Conservation (phyloP, 148 eudicot genomes). For the Rhododendron henanense region DNA sequence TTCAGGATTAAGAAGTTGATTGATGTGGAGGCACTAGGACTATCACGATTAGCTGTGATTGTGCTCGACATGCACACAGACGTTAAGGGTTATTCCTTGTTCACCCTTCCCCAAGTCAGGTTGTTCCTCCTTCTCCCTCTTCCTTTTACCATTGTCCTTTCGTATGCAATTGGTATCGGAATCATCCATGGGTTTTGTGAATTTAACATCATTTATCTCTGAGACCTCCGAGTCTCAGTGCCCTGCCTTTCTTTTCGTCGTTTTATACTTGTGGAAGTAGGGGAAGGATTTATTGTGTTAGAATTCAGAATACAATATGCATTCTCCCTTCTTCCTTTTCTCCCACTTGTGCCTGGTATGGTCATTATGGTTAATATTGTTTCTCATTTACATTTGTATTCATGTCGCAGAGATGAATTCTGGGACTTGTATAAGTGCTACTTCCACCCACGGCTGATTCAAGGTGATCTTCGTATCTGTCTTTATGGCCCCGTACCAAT, state of each 20-base stretch:
- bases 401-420: conserved; percentile 63
- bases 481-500: conserved; percentile 52
- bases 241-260: neutral
- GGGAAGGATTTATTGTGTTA: neutral
- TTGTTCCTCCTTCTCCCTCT: conserved; percentile 16
- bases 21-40: conserved; percentile 76
- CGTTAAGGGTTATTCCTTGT: conserved; percentile 82
- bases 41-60: conserved; percentile 57
- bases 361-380: neutral
- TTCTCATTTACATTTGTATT: neutral
- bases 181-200: neutral
- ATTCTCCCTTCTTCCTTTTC: neutral
- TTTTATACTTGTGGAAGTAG: neutral
- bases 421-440: conserved; percentile 76
- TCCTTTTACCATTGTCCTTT: neutral
- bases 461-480: conserved; percentile 63
- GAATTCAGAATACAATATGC: neutral
- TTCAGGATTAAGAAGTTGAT: conserved; percentile 86
- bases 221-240: neutral
- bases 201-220: neutral
- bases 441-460: conserved; percentile 56
- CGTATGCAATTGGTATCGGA: neutral
- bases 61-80: conserved; percentile 87
- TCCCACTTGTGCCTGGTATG: neutral
- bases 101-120: conserved; percentile 96